phyloP scores from a whole-genome alignment of 805 yeast species.

The Cephaloascus fragrans region DNA sequence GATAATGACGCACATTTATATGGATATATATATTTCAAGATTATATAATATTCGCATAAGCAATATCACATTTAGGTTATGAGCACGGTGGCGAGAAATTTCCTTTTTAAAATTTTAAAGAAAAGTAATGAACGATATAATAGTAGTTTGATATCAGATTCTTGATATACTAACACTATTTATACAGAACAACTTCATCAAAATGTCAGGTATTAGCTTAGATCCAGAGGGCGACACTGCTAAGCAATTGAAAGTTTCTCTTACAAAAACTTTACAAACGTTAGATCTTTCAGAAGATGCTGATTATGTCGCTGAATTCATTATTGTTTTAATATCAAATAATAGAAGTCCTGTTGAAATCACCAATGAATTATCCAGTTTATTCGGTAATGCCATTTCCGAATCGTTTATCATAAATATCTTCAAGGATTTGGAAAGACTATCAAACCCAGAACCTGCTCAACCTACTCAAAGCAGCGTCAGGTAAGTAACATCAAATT shows the following conservation, averaged over 20 bases:
- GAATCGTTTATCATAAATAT: conserved; percentile 46
- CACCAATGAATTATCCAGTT: conserved; percentile 45
- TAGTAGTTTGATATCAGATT: no score
- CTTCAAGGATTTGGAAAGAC: conserved; percentile 42
- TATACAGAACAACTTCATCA: no score
- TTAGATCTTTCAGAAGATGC: conserved; percentile 40
- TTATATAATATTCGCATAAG: no score
- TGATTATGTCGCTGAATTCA: conserved; percentile 62
- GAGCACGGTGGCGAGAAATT: no score
- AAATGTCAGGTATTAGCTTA: conserved; percentile 1
- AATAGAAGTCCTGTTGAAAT: conserved; percentile 55
- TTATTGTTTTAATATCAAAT: conserved; percentile 60
- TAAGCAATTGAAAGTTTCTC: conserved; percentile 30
- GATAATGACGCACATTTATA: no score
- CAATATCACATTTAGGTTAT: no score
- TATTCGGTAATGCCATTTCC: conserved; percentile 55
- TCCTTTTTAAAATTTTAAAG: no score
- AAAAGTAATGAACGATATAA: no score
- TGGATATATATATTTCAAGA: no score
- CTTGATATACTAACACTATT: no score
- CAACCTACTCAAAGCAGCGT: conserved; percentile 6
- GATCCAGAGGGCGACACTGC: conserved; percentile 17
- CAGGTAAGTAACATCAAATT: conserved; percentile 6
- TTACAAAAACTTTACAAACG: conserved; percentile 28
- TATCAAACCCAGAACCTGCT: conserved; percentile 11